Conservation (phyloP, 148 eudicot genomes). For the Vaccinium vitisidaea region DNA sequence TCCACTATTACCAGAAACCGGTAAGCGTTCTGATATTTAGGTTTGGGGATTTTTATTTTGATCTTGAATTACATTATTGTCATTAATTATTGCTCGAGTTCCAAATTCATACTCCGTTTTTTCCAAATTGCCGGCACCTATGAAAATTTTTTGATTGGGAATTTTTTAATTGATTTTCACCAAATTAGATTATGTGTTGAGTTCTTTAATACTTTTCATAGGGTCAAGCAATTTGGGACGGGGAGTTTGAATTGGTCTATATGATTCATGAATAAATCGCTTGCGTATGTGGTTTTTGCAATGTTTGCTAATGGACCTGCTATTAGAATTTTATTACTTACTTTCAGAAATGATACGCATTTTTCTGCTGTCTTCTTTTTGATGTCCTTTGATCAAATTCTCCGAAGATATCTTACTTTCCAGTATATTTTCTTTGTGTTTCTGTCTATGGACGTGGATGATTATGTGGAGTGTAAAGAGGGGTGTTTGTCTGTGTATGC, state of each 20-base stretch:
- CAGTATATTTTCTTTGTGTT: background rate
- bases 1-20: constrained; percentile 81
- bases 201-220: too few species aligned
- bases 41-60: background rate
- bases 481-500: background rate
- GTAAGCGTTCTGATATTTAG: constrained; percentile 32
- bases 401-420: background rate
- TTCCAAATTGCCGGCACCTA: too few species aligned
- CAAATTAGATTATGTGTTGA: too few species aligned
- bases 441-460: background rate
- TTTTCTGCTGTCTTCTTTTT: background rate
- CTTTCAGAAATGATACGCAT: background rate
- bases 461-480: background rate
- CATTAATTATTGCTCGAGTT: background rate
- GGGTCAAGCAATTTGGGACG: too few species aligned
- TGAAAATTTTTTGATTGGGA: too few species aligned
- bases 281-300: background rate
- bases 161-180: too few species aligned
- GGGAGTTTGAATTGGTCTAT: background rate
- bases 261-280: background rate
- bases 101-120: too few species aligned
- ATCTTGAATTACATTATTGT: background rate
- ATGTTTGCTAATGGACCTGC: background rate
- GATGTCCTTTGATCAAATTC: background rate
- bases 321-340: background rate